Conservation (phyloP, 345 rosid genomes). For the Orychophragmus violaceus region DNA sequence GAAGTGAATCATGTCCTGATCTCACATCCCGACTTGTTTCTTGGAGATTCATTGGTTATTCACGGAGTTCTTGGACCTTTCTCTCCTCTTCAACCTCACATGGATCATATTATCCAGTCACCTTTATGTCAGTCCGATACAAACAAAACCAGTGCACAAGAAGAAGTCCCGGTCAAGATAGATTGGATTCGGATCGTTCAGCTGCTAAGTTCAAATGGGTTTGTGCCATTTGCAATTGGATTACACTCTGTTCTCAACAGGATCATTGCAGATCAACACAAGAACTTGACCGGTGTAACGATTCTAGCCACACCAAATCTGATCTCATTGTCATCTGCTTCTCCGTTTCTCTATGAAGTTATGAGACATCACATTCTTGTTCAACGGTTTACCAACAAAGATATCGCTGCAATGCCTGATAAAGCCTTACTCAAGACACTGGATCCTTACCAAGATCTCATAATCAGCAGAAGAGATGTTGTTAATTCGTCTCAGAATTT, state of each 20-base stretch:
- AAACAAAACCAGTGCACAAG: slow-evolving; percentile 19
- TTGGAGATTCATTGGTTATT: slow-evolving; percentile 50
- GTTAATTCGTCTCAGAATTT: slow-evolving; percentile 25
- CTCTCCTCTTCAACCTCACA: slow-evolving; percentile 28
- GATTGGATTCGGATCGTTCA: slow-evolving; percentile 60
- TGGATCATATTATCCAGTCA: not conserved
- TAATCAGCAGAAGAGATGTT: slow-evolving; percentile 24
- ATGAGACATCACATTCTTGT: slow-evolving; percentile 54
- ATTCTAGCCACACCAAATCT: slow-evolving; percentile 58
- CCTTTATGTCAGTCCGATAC: slow-evolving; percentile 29
- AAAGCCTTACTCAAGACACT: slow-evolving; percentile 41
- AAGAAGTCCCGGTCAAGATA: slow-evolving; percentile 13
- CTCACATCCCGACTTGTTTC: slow-evolving; percentile 65
- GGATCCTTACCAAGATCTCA: slow-evolving; percentile 38
- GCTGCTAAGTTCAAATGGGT: slow-evolving; percentile 59
- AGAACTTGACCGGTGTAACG: slow-evolving; percentile 44
- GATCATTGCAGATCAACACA: slow-evolving; percentile 38
- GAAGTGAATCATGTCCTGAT: slow-evolving; percentile 54
- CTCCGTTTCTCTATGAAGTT: slow-evolving; percentile 45
- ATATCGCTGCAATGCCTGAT: slow-evolving; percentile 44
- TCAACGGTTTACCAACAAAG: slow-evolving; percentile 33
- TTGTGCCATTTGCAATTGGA: slow-evolving; percentile 65
- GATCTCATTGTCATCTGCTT: slow-evolving; percentile 40
- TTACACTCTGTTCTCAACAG: slow-evolving; percentile 59
- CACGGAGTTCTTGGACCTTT: slow-evolving; percentile 70